phyloP scores from a whole-genome alignment of 805 yeast species.

The Lachancea quebecensis region DNA sequence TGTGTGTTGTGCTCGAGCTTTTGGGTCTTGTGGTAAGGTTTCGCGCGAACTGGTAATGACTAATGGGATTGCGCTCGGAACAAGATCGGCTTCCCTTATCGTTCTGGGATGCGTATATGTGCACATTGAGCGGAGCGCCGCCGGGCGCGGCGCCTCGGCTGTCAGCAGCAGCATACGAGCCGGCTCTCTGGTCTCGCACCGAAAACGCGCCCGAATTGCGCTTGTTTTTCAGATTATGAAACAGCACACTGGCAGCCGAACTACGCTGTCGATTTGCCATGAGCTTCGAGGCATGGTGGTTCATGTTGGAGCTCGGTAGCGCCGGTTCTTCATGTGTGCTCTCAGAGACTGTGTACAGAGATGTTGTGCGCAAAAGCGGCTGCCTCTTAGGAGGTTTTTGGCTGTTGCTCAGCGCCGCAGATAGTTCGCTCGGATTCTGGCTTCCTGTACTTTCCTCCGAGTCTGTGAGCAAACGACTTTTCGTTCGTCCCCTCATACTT shows the following conservation, averaged over 20 bases:
- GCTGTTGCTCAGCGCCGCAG: conserved; percentile 5
- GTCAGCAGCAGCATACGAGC: too few species aligned
- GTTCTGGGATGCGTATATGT: background rate
- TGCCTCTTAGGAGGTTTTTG: conserved; percentile 3
- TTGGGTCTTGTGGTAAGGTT: conserved; percentile 14
- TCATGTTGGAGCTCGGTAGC: conserved; percentile 3
- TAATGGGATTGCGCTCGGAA: conserved; percentile 13
- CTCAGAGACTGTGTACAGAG: conserved; percentile 12
- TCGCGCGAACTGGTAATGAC: conserved; percentile 15
- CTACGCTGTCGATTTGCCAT: conserved; percentile 11
- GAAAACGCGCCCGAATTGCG: conserved; percentile 4
- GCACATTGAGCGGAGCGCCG: conserved; percentile 1
- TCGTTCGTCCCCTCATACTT: conserved; percentile 5
- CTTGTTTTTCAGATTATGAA: conserved; percentile 11
- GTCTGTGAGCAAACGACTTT: background rate
- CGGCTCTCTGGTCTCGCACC: conserved; percentile 1
- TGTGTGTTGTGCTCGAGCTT: conserved; percentile 10
- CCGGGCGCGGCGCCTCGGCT: too few species aligned
- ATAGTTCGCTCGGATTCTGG: conserved; percentile 6
- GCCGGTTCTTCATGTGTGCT: conserved; percentile 11
- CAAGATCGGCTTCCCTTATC: background rate
- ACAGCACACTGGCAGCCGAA: conserved; percentile 11
- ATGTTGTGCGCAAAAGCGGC: conserved; percentile 5
- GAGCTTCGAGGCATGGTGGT: conserved; percentile 5
- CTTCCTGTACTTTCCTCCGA: background rate